Evolutionary conservation across 345 rosid genomes (phyloP).

Genomic region (Nephelium lappaceum): DNA sequence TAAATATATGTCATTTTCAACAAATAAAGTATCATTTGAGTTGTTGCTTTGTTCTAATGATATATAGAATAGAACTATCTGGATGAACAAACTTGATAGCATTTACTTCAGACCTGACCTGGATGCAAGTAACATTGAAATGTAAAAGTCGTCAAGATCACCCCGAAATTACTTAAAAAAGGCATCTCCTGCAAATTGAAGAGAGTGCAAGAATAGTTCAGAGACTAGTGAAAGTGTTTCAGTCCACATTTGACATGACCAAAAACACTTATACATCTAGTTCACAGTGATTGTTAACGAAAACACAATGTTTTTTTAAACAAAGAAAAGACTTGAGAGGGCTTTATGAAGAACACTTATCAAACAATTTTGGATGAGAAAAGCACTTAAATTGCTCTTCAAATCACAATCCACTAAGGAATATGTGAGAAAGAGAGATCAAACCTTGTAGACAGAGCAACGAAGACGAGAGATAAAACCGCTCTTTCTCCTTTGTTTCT

Average conservation of each 20-base stretch:
- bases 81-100: slow-evolving; percentile 1
- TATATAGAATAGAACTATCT: slow-evolving; percentile 13
- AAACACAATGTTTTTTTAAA: too few species aligned
- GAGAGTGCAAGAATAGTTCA: not conserved
- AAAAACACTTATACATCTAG: not conserved
- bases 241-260: not conserved
- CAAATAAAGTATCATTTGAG: slow-evolving; percentile 1
- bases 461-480: too few species aligned
- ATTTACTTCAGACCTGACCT: slow-evolving; percentile 40
- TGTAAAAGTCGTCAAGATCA: slow-evolving; percentile 6
- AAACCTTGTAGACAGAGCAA: too few species aligned
- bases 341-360: too few species aligned
- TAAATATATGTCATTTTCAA: slow-evolving; percentile 51
- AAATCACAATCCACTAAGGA: too few species aligned
- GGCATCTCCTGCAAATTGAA: slow-evolving; percentile 7
- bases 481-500: too few species aligned
- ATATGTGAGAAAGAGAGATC: too few species aligned
- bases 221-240: not conserved
- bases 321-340: not conserved
- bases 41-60: not conserved
- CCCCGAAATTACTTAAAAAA: slow-evolving; percentile 21
- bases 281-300: not conserved
- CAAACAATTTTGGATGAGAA: too few species aligned
- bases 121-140: slow-evolving; percentile 25
- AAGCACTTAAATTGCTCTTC: too few species aligned